phyloP scores from a whole-genome alignment of 2,329 filamentous ascomycete genomes.

The Chaetomium sp. region DNA sequence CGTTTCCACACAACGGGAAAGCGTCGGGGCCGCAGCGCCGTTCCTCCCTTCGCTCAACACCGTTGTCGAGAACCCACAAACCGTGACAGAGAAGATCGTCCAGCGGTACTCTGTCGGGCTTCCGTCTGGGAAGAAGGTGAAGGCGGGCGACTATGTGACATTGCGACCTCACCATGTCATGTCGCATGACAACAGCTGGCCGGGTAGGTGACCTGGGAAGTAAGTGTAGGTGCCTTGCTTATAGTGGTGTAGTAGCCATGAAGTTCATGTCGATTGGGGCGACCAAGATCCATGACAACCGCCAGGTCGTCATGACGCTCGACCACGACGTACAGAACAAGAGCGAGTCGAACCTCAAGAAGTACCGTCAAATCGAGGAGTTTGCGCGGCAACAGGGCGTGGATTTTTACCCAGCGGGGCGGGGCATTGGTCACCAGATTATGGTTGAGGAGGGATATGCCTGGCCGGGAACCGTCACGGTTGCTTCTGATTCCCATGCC shows the following conservation, averaged over 20 bases:
- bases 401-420: constrained; percentile 45
- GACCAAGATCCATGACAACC: constrained; percentile 60
- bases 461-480: constrained; percentile 79
- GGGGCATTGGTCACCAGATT: constrained; percentile 85
- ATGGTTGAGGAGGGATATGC: constrained; percentile 79
- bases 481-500: constrained; percentile 71
- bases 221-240: no score
- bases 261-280: constrained; percentile 84
- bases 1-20: constrained; percentile 59
- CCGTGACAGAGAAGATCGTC: not conserved
- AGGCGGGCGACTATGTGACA: not conserved
- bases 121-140: not conserved
- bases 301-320: constrained; percentile 74
- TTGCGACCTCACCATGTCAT: not conserved
- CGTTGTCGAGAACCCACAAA: not conserved
- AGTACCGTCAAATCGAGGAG: constrained; percentile 73
- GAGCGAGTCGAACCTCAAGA: constrained; percentile 68
- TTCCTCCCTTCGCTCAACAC: constrained; percentile 47
- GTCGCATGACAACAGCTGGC: constrained; percentile 22
- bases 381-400: constrained; percentile 76
- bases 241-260: no score
- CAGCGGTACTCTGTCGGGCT: not conserved
- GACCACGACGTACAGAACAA: constrained; percentile 90
- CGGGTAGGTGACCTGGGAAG: no score
- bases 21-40: constrained; percentile 38